These are phyloP conservation scores for Neofusicoccum ribis DNA, from an alignment of 2,329 filamentous ascomycete genomes.

Conservation along the genomic window DNA sequence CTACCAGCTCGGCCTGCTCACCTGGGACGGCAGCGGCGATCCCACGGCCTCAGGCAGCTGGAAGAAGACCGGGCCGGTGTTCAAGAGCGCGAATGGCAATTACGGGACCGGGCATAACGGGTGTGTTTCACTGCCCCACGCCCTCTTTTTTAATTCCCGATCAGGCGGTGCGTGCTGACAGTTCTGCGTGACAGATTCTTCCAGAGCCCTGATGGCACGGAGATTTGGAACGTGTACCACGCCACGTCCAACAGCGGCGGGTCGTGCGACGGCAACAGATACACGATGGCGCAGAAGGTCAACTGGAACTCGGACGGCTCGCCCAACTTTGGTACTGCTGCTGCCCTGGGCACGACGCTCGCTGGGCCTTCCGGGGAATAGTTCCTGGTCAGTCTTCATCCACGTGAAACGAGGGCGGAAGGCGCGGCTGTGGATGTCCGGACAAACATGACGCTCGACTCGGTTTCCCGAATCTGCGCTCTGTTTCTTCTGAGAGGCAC, in stretches of 20 bases:
- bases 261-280: constrained; percentile 56
- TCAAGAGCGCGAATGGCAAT: constrained; percentile 57
- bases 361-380: constrained; percentile 39
- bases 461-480: too few relatives aligned
- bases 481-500: too few relatives aligned
- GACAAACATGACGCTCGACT: too few relatives aligned
- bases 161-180: neutral
- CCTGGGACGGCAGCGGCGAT: constrained; percentile 53
- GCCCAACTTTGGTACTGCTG: constrained; percentile 52
- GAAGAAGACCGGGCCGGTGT: constrained; percentile 55
- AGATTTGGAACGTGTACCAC: constrained; percentile 60
- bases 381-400: neutral
- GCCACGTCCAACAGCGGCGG: constrained; percentile 51
- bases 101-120: constrained; percentile 59
- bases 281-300: constrained; percentile 55
- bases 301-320: constrained; percentile 53
- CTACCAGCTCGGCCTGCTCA: constrained; percentile 57
- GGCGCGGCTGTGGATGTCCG: too few relatives aligned
- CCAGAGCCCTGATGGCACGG: constrained; percentile 53
- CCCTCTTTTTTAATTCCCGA: neutral
- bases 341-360: constrained; percentile 32
- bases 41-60: constrained; percentile 49
- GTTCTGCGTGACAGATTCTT: constrained; percentile 50
- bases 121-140: constrained; percentile 23
- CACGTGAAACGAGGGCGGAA: too few relatives aligned